Conservation (phyloP, 306 rosid genomes). For the Cucurbita pepo region DNA sequence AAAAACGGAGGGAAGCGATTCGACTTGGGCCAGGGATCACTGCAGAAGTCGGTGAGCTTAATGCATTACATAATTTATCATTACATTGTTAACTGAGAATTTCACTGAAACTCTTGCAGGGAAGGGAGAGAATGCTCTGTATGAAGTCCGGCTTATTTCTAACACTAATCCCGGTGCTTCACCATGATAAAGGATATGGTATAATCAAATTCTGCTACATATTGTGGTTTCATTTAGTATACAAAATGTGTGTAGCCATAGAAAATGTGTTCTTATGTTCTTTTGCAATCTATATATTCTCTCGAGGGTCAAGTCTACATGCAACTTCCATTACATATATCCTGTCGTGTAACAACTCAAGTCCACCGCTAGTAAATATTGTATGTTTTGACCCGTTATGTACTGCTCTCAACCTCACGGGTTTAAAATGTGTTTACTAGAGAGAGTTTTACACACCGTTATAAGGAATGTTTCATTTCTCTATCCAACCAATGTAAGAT, state of each 20-base stretch:
- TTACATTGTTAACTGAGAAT: neutral
- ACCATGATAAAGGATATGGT: conserved; percentile 17
- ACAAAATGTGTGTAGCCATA: conserved; percentile 5
- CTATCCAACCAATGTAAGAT: too few species aligned
- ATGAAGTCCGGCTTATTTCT: conserved; percentile 74
- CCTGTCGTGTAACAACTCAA: neutral
- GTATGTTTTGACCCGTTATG: too few species aligned
- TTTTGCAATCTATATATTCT: neutral
- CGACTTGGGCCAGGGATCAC: conserved; percentile 43
- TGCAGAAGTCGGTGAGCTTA: conserved; percentile 80
- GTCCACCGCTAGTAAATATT: too few species aligned
- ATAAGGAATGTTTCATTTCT: too few species aligned
- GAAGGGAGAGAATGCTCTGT: conserved; percentile 46
- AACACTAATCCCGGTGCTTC: conserved; percentile 26
- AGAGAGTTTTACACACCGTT: too few species aligned
- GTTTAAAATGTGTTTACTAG: too few species aligned
- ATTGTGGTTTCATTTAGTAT: conserved; percentile 15
- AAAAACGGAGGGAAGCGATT: neutral
- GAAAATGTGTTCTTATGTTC: neutral
- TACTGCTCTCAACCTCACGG: too few species aligned
- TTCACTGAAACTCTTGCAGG: conserved; percentile 28
- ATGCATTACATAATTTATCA: neutral
- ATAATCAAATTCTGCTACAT: conserved; percentile 12
- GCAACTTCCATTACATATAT: neutral
- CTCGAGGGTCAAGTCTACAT: neutral